Conservation (phyloP, 1,284 basidiomycete species). For the Cutaneotrichosporon spelunceum region DNA sequence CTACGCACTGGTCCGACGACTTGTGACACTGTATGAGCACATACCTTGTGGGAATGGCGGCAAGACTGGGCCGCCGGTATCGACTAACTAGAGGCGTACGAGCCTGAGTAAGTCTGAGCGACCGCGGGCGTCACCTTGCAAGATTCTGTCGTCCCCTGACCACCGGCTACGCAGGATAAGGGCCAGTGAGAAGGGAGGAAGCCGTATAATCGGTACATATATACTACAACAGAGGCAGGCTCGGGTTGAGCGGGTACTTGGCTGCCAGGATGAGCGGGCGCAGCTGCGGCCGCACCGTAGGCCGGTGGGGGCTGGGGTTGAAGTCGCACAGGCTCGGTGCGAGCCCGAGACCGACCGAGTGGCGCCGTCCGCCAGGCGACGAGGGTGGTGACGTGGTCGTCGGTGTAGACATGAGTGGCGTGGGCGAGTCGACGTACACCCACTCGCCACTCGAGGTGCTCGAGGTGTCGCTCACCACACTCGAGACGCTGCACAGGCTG, state of each 20-base stretch:
- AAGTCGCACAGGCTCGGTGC: not conserved
- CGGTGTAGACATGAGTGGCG: not conserved
- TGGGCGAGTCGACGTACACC: not conserved
- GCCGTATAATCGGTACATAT: no score
- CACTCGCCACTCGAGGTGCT: not conserved
- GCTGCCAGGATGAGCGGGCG: not conserved
- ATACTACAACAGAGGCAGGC: not conserved
- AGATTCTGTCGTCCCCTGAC: no score
- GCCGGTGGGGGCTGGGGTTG: not conserved
- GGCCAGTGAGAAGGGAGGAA: no score
- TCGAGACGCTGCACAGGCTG: conserved; percentile 1
- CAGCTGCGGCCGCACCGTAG: not conserved
- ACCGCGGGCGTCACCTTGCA: no score
- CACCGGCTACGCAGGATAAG: no score
- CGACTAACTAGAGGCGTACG: no score
- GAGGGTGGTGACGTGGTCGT: not conserved
- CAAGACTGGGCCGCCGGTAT: no score
- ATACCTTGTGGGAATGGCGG: no score
- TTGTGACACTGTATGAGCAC: no score
- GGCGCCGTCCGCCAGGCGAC: not conserved
- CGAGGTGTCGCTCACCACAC: not conserved
- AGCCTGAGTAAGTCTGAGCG: no score
- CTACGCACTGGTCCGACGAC: no score
- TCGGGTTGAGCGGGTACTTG: not conserved
- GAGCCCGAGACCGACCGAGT: not conserved